Base-by-base conservation (phyloP, 345 rosid genomes). In the Gossypium turneri region DNA sequence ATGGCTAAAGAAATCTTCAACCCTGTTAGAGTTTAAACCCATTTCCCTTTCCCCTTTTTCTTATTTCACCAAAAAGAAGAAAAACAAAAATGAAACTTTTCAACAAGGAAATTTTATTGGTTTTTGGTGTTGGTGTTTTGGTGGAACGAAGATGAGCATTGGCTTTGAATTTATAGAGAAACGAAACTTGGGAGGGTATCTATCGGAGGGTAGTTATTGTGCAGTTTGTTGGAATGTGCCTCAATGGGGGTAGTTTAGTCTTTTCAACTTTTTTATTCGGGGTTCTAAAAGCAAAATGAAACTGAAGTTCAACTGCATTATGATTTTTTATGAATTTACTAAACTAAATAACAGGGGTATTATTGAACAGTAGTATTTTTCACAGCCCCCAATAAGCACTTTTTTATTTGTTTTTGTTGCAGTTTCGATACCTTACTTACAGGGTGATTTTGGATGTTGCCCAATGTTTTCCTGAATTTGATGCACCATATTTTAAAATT, bases 1-100 rank as follows among this genome's bases (percentile, higher is more conserved):
- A 50, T 73, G 84, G 85, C 51, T 76, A 22, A 74, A 78, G 72
- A 82, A 82, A 70, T 80, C 84, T 56, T 89, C 91, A 7, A 86
- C 85, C 63, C 83, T 82, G 74, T 89, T 86, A 38, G 88, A 81
- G 77, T 81, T 81, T 5, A 72, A 79, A 70, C 82, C 85, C 90
- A 87, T 86, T 9, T 71, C n/a, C 41, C 15, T 70, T 25, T 11
- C 27, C n/a, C 7, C 1, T 68, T 47, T 47, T 2, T 34, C 41
- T 34, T 34, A 5, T 45, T 9, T 3, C 2, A 69, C 47, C 5
- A 38, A 8, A 8, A 9, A 34, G 50, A 9, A 9, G 9, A 50
- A 4, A 17, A 71, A 10, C 12, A 45, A 9, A 19, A 56, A 1
- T 2, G 15, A 27, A 2, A 12, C 7, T 34, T 34, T 5, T 5